Evolutionary conservation across 805 yeast genomes (phyloP), one percentile per base, ranked within the genome.

Genomic region (Candida hispaniensis): DNA sequence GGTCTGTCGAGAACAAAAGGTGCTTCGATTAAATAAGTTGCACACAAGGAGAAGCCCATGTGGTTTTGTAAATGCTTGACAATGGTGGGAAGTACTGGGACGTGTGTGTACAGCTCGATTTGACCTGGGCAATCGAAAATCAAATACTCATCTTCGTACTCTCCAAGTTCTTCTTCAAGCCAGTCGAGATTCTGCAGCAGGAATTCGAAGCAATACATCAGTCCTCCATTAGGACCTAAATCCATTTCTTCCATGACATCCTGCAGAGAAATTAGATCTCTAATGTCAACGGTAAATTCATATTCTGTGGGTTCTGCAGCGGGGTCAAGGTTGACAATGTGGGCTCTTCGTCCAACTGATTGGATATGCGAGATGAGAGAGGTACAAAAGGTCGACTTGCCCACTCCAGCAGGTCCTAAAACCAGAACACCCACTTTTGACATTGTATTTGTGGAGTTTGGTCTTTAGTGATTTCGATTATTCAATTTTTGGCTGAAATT

Each of bases 71-170:
- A 64, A 58, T 91, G 97, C 45, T 75, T 77, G 6, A 83, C 91
- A 5, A 91, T 74, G 3, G 83, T 70, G 2, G 98, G 98, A 34
- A 91, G 64, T 6, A 85, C 88, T 0, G 97, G 97, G 19, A 88
- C 73, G 57, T 91, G 99, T 5, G 93, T 83, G 52, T 88, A 88
- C 14, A 88, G 64, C 56, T 88, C 98, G 42, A 88, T 86, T 54
- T 88, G 97, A 0, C 97, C 97, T 0, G 97, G 97, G 57, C 96
- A 86, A 54, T 88, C 97, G 55, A 88, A 85, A 17, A 88, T 83
- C 46, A 88, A 63, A 50, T 82, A 88, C 50, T 91, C 98, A 51
- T 91, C 97, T 47, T 80, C 86, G 52, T 66, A 91, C 44, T 91
- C 97, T 11, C 98, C 98, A 40, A 91, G 79, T 52, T 88, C 94